Base-by-base conservation (phyloP, 306 rosid genomes). In the Cicer cuneatum region DNA sequence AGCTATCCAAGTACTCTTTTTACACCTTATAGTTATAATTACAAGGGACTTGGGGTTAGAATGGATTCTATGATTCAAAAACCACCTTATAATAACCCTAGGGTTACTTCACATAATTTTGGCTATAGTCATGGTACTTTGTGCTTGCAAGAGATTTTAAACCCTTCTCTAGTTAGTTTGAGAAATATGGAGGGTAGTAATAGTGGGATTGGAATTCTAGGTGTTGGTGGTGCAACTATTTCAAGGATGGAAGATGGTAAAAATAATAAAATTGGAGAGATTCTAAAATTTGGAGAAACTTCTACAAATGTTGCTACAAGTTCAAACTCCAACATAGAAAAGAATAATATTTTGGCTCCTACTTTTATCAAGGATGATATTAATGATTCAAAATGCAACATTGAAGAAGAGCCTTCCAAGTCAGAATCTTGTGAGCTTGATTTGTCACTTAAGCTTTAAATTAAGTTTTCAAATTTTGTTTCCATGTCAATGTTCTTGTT, bases 41-140 rank as follows among this genome's bases (percentile, higher is more conserved):
- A 33, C 41, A 74, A 66, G 15, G 8, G 77, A 10, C 85, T 89
- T 12, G 93, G 91, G 7, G 77, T 89, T 35, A 12, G 89, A 47
- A 68, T 66, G 83, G 95, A 89, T 0, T 80, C 97, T 0, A 76
- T 82, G 88, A 83, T 91, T 75, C 96, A 86, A n/a, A 89, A 92
- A 33, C 84, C 93, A 52, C 16, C 70, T 1, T 75, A 77, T 10
- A 70, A 80, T 7, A 79, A 78, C 12, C 65, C 10, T 33, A 59
- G 60, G 13, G 13, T n/a, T 12, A 7, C 35, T 70, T 8, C 79
- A 0, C 5, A 33, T 1, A 79, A 66, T 2, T 72, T 83, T 0
- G 69, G 80, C 39, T 80, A 24, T 35, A 70, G 79, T 10, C 71
- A 70, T 12, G 29, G 29, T 18, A 35, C 69, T 41, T 40, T 41